Evolutionary conservation across 2,329 filamentous ascomycete genomes (phyloP).

Genomic region (Colletotrichum viniferum): DNA sequence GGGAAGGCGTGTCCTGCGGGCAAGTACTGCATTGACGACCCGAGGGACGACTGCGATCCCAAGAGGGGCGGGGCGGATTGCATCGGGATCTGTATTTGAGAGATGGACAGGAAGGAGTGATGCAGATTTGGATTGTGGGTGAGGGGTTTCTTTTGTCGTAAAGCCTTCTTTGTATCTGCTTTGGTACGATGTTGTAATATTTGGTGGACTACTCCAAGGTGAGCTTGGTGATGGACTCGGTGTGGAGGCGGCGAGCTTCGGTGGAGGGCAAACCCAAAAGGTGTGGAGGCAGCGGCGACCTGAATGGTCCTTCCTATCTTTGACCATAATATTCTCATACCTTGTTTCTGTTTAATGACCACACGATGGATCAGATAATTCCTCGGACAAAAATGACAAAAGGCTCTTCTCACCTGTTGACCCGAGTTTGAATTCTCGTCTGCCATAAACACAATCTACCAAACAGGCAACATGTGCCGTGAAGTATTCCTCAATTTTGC

Average conservation of each 20-base stretch:
- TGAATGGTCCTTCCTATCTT: neutral
- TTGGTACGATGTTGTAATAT: neutral
- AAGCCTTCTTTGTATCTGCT: neutral
- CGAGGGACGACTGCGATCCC: conserved; percentile 31
- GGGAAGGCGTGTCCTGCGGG: conserved; percentile 28
- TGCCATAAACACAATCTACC: neutral
- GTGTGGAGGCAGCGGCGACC: neutral
- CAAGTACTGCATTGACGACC: conserved; percentile 32
- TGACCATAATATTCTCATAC: neutral
- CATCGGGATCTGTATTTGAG: conserved; percentile 33
- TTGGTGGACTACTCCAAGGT: neutral
- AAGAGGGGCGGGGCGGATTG: conserved; percentile 33
- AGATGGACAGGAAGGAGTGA: neutral
- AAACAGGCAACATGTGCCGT: neutral
- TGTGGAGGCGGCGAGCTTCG: neutral
- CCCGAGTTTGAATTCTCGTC: neutral
- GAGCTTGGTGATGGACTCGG: neutral
- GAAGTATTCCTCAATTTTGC: neutral
- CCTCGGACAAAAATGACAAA: neutral
- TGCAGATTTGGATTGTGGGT: neutral
- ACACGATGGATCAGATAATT: neutral
- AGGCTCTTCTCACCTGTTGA: neutral
- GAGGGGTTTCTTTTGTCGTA: neutral
- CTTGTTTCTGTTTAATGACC: neutral
- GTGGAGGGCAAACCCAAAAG: neutral